phyloP scores from a whole-genome alignment of 2,329 filamentous ascomycete genomes.

The Penicillium sp. region DNA sequence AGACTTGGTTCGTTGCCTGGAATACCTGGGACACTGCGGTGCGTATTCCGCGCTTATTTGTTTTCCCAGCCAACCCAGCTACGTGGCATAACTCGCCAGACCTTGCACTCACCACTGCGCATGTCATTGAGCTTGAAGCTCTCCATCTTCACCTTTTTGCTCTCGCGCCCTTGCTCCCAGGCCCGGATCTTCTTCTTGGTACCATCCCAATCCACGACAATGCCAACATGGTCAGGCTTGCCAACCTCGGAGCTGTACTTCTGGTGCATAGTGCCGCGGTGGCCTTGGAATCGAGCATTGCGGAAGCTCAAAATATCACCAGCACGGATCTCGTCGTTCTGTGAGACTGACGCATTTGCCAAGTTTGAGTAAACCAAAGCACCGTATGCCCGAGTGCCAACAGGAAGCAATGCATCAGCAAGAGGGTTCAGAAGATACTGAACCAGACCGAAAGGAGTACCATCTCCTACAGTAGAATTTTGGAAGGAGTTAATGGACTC shows the following conservation, averaged over 20 bases:
- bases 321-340: conserved; percentile 87
- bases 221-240: conserved; percentile 80
- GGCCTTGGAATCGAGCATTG: conserved; percentile 91
- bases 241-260: conserved; percentile 90
- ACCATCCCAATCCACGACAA: conserved; percentile 96
- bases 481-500: conserved; percentile 70
- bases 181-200: conserved; percentile 96
- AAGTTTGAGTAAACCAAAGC: conserved; percentile 92
- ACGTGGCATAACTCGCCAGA: conserved; percentile 92
- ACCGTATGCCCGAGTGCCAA: conserved; percentile 87
- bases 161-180: conserved; percentile 94
- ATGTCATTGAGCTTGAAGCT: conserved; percentile 93
- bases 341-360: conserved; percentile 86
- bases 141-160: conserved; percentile 88
- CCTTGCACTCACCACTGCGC: conserved; percentile 89
- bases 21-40: not conserved
- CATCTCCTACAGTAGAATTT: conserved; percentile 79
- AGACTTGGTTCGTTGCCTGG: not conserved
- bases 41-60: conserved; percentile 13
- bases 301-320: conserved; percentile 92
- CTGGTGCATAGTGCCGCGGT: conserved; percentile 90
- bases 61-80: conserved; percentile 87
- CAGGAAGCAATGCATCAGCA: conserved; percentile 71
- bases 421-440: conserved; percentile 74
- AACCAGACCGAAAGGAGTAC: conserved; percentile 75